Conservation (phyloP, 1,139 yeast genomes). For the Sugiyamaella castrensis region DNA sequence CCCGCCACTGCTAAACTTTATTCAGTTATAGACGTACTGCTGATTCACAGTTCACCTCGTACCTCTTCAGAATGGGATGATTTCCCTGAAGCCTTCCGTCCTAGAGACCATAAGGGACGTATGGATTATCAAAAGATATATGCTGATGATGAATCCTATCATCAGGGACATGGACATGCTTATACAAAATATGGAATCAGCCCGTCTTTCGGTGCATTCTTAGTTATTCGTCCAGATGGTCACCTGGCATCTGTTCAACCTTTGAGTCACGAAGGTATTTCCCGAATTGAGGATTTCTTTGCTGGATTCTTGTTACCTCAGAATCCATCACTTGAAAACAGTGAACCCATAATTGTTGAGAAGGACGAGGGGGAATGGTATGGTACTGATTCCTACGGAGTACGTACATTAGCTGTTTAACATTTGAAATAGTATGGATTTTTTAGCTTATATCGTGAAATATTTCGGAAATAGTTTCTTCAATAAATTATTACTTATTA, state of each 20-base stretch:
- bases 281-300: conserved; percentile 31
- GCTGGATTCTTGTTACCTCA: conserved; percentile 31
- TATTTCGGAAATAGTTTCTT: too few relatives aligned
- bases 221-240: conserved; percentile 41
- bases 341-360: conserved; percentile 16
- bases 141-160: conserved; percentile 31
- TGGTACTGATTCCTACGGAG: conserved; percentile 13
- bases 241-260: conserved; percentile 35
- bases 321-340: conserved; percentile 19
- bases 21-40: conserved; percentile 33
- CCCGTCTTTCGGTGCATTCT: conserved; percentile 32
- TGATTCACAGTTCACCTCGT: conserved; percentile 32
- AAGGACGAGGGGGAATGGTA: conserved; percentile 22
- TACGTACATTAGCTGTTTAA: neutral
- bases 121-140: conserved; percentile 38
- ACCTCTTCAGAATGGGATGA: conserved; percentile 32
- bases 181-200: conserved; percentile 36
- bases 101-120: conserved; percentile 34
- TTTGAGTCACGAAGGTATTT: conserved; percentile 27
- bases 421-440: neutral
- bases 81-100: conserved; percentile 36
- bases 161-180: conserved; percentile 30
- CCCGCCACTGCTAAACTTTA: conserved; percentile 32
- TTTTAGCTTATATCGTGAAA: too few relatives aligned
- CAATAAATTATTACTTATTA: too few relatives aligned